phyloP scores from a whole-genome alignment of 176 grass and related monocot species.

The sorghum (Sorghum bicolor) region DNA sequence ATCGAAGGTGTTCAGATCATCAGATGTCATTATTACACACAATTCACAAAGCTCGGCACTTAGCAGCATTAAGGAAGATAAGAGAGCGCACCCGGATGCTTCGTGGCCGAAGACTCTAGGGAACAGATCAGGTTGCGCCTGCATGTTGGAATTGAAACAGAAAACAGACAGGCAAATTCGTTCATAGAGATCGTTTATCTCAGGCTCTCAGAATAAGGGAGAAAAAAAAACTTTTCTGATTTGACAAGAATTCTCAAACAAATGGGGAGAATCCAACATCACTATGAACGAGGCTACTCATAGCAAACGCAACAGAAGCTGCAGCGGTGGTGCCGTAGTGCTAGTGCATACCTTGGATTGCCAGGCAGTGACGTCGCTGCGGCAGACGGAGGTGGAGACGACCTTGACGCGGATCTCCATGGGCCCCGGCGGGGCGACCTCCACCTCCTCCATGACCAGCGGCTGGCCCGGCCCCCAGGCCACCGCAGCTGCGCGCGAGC shows the following conservation, averaged over 20 bases:
- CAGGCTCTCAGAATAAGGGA: background rate
- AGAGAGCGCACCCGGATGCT: constrained; percentile 70
- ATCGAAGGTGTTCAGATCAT: background rate
- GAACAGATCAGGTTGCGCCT: constrained; percentile 78
- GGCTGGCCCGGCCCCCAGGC: constrained; percentile 80
- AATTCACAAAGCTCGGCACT: background rate
- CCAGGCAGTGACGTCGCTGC: constrained; percentile 89
- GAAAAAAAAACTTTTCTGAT: background rate
- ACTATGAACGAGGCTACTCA: background rate
- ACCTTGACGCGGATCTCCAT: constrained; percentile 95
- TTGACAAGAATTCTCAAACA: background rate
- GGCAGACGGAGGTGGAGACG: constrained; percentile 92
- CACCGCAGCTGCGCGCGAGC: constrained; percentile 60
- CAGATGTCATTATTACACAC: background rate
- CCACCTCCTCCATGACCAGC: constrained; percentile 87
- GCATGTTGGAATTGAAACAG: constrained; percentile 1
- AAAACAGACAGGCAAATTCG: constrained; percentile 5
- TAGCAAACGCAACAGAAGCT: background rate
- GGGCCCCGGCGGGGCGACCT: constrained; percentile 70
- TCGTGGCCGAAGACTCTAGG: constrained; percentile 93
- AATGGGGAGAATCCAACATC: background rate
- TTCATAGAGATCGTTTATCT: background rate
- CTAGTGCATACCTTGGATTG: constrained; percentile 56
- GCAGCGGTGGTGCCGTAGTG: background rate
- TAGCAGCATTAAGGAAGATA: background rate